Evolutionary conservation across 2,329 filamentous ascomycete genomes (phyloP), one percentile per base, ranked within the genome.

Genomic region (Penicillium sp.): DNA sequence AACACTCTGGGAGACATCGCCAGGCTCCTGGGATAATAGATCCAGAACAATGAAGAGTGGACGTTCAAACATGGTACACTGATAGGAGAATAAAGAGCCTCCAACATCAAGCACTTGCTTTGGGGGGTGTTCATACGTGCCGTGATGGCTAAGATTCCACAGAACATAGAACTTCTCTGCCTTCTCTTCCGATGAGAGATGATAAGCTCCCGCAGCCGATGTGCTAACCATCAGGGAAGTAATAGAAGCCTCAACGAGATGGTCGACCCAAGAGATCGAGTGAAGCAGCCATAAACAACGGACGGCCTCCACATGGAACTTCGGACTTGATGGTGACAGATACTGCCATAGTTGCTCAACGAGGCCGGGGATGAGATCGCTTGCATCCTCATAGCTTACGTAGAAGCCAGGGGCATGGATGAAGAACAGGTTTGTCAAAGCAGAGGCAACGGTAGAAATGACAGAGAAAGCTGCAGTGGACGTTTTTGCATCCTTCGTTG

Each of bases 231-330:
- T 85, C 2, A 92, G 73, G 24, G 81, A 79, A 22, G 85, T 81
- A 36, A 95, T 83, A 0, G 89, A 84, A 22, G 89, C 90, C 69
- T 96, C 92, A 4, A 96, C 86, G 41, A 91, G 83, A 46, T 88
- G 85, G 60, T 86, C 85, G 1, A 80, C 75, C 35, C 80, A 75
- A 1, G 86, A 82, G 11, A 95, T 80, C 0, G 85, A 81, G 22
- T 97, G 91, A 46, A 99, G 75, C 58, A 90, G 85, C 89, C 94
- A 95, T 35, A 99, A 76, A 60, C 85, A 87, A 51, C 89, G 85
- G 8, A 95, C 89, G 16, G 91, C 87, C 74, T 99, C 95, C 28
- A 99, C 92, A 65, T 97, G 94, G 60, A 92, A 95, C 66, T 96
- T 96, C 0, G 92, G 91, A 56, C 87, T 86, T 11, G 85, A 80